Conservation (phyloP, 2,329 filamentous ascomycete species). For the Plectosphaerella plurivora region DNA sequence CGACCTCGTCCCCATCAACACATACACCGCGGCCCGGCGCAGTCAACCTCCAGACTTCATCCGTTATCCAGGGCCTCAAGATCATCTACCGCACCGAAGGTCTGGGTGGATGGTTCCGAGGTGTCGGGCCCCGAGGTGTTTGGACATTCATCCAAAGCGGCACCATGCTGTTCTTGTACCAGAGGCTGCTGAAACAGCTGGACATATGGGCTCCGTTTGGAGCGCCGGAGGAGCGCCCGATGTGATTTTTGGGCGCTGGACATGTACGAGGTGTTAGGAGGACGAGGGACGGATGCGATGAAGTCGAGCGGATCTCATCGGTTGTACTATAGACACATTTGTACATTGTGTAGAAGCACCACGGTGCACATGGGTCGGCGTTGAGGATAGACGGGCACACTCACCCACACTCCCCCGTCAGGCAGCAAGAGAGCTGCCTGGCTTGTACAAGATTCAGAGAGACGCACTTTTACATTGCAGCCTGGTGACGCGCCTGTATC, state of each 20-base stretch:
- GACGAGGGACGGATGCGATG: not conserved
- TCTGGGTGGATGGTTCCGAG: conserved; percentile 84
- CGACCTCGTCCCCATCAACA: conserved; percentile 84
- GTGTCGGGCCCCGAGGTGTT: conserved; percentile 85
- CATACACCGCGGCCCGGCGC: conserved; percentile 75
- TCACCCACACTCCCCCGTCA: not conserved
- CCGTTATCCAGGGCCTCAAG: conserved; percentile 75
- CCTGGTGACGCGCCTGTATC: not conserved
- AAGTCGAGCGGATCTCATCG: not conserved
- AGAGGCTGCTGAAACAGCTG: conserved; percentile 76
- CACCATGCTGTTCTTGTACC: conserved; percentile 94
- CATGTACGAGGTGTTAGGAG: not conserved
- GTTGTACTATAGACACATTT: conserved; percentile 9
- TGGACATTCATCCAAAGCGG: conserved; percentile 98
- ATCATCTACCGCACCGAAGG: conserved; percentile 92
- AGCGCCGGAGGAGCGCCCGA: conserved; percentile 14
- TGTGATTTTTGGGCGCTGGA: not conserved
- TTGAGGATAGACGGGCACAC: not conserved
- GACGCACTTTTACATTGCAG: conserved; percentile 12
- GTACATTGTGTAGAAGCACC: conserved; percentile 9
- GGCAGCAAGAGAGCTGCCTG: conserved; percentile 10
- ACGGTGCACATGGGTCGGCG: not conserved
- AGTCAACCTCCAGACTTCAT: conserved; percentile 80
- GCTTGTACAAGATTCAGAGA: conserved; percentile 3
- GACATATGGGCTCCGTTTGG: conserved; percentile 42